Conservation (phyloP, 768 basidiomycete genomes). For the Lanmaoa rubissima region DNA sequence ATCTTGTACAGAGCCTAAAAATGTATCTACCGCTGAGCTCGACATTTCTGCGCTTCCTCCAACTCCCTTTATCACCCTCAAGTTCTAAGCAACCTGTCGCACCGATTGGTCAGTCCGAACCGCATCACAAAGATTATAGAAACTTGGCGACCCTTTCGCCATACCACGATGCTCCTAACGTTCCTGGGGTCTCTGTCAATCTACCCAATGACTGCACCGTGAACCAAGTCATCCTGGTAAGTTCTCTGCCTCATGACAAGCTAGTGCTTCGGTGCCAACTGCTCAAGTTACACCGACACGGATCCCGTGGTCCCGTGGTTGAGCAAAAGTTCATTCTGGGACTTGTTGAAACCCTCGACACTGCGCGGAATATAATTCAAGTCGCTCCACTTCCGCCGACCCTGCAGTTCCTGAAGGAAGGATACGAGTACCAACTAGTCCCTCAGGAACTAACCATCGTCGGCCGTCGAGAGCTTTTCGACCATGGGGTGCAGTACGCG, state of each 20-base stretch:
- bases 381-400: slow-evolving; percentile 31
- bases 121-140: not conserved
- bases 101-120: not conserved
- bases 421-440: slow-evolving; percentile 34
- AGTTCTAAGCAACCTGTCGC: not conserved
- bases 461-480: slow-evolving; percentile 39
- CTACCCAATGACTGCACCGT: slow-evolving; percentile 40
- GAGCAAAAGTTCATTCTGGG: slow-evolving; percentile 33
- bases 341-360: slow-evolving; percentile 34
- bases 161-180: slow-evolving; percentile 33
- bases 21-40: slow-evolving; percentile 16
- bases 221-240: slow-evolving; percentile 39
- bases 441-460: slow-evolving; percentile 37
- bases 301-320: slow-evolving; percentile 37
- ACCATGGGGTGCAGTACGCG: slow-evolving; percentile 38
- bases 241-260: not conserved
- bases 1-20: not conserved
- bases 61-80: slow-evolving; percentile 1
- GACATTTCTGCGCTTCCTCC: slow-evolving; percentile 9
- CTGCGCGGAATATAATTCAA: slow-evolving; percentile 22
- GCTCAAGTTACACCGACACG: slow-evolving; percentile 41
- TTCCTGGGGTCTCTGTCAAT: slow-evolving; percentile 25
- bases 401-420: slow-evolving; percentile 38
- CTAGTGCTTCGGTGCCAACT: not conserved
- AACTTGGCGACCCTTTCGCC: slow-evolving; percentile 38